Conservation (phyloP, 169 alveolate genomes). For the Besnoitia besnoiti region DNA sequence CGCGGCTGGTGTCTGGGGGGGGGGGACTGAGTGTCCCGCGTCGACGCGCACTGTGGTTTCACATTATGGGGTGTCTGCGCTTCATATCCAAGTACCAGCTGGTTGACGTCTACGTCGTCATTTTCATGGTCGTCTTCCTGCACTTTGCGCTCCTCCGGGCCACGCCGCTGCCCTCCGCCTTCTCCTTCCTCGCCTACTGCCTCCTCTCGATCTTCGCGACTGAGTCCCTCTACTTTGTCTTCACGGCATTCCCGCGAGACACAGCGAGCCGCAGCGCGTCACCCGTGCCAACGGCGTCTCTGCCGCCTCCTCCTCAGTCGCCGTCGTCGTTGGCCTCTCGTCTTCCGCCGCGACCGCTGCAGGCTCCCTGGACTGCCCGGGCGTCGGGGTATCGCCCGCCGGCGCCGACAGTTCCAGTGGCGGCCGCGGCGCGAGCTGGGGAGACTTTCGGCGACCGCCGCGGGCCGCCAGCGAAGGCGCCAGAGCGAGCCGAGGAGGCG, state of each 20-base stretch:
- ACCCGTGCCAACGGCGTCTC: too few relatives aligned
- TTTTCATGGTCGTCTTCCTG: conserved; percentile 41
- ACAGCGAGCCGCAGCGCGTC: not conserved
- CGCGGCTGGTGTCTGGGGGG: not conserved
- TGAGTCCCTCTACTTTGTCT: not conserved
- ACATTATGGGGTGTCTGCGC: not conserved
- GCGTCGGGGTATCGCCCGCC: too few relatives aligned
- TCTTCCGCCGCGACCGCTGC: not conserved
- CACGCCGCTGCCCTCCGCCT: conserved; percentile 40
- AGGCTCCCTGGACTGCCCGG: too few relatives aligned
- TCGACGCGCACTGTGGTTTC: not conserved
- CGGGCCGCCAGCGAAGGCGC: too few relatives aligned
- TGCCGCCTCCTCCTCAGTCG: not conserved
- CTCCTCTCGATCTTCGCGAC: conserved; percentile 41
- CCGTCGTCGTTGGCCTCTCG: not conserved
- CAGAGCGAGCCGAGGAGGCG: too few relatives aligned
- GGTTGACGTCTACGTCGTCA: conserved; percentile 51
- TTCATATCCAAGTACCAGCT: conserved; percentile 56
- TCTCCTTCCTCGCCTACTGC: conserved; percentile 44
- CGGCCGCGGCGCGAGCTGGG: too few relatives aligned
- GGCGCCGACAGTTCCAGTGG: too few relatives aligned
- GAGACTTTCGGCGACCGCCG: too few relatives aligned
- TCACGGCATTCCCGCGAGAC: not conserved
- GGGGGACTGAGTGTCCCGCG: too few relatives aligned
- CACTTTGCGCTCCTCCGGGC: conserved; percentile 32